Evolutionary conservation across 208 protist species (phyloP).

Genomic region (Porcisia hertigi): DNA sequence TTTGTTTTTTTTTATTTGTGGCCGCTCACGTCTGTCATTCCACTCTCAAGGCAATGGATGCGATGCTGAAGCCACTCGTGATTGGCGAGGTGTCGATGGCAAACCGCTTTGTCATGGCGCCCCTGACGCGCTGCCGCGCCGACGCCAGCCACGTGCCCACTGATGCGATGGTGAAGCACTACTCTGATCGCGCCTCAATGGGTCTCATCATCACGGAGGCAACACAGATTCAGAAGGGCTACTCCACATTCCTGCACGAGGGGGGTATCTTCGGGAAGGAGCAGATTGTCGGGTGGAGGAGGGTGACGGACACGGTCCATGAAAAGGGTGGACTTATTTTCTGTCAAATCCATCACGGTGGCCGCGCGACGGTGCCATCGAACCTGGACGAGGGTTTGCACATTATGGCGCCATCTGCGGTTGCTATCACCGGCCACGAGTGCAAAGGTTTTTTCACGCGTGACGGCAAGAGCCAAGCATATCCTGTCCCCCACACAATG

Average conservation of each 20-base stretch:
- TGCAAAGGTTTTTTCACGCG: conserved; percentile 18
- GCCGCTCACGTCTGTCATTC: not conserved
- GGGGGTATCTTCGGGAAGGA: conserved; percentile 62
- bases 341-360: conserved; percentile 67
- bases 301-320: conserved; percentile 77
- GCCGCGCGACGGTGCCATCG: conserved; percentile 39
- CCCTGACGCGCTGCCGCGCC: conserved; percentile 66
- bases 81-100: conserved; percentile 38
- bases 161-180: conserved; percentile 57
- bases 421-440: conserved; percentile 38
- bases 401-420: conserved; percentile 28
- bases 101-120: conserved; percentile 70
- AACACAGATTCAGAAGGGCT: conserved; percentile 51
- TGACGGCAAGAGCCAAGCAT: conserved; percentile 31
- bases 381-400: conserved; percentile 36
- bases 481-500: conserved; percentile 37
- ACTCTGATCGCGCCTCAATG: conserved; percentile 60
- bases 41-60: not conserved
- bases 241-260: conserved; percentile 41
- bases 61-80: conserved; percentile 45
- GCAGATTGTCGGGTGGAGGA: conserved; percentile 68
- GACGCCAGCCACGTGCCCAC: conserved; percentile 45
- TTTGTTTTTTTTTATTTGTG: not conserved
- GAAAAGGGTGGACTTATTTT: conserved; percentile 65
- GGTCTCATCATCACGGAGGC: conserved; percentile 79